These are phyloP conservation scores for Cyclostephanos tholiformis DNA, from an alignment of 108 stramenopile genomes.

Conservation along the genomic window DNA sequence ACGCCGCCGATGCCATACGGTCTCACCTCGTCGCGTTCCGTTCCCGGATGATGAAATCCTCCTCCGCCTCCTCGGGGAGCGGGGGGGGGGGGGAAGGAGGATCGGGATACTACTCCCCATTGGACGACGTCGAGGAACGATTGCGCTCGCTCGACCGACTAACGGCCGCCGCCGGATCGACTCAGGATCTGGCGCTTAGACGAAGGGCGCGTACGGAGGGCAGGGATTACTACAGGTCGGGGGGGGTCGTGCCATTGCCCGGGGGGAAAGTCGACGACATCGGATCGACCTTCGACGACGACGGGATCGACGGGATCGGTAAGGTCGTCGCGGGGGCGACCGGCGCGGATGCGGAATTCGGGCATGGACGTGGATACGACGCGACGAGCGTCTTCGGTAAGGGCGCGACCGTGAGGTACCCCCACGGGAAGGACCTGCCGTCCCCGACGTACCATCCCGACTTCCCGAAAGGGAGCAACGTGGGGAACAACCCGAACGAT, in stretches of 20 bases:
- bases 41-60: neutral
- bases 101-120: conserved; percentile 22
- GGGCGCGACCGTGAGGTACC: conserved; percentile 18
- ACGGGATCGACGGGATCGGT: conserved; percentile 24
- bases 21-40: conserved; percentile 17
- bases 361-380: conserved; percentile 52
- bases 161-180: conserved; percentile 66
- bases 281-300: conserved; percentile 24
- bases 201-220: conserved; percentile 57
- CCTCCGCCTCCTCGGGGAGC: neutral
- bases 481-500: conserved; percentile 40
- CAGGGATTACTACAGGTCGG: conserved; percentile 31
- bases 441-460: conserved; percentile 42
- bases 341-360: conserved; percentile 32
- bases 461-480: conserved; percentile 29
- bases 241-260: conserved; percentile 16
- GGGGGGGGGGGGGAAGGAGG: neutral
- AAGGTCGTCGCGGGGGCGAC: conserved; percentile 4
- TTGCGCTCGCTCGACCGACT: conserved; percentile 72
- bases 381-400: conserved; percentile 53
- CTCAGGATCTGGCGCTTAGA: conserved; percentile 69
- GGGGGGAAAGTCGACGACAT: conserved; percentile 44
- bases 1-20: conserved; percentile 49
- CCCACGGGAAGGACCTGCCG: conserved; percentile 38
- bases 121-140: conserved; percentile 56